These are phyloP conservation scores for Chenopodium album DNA, from an alignment of 148 eudicot genomes.

Conservation along the genomic window DNA sequence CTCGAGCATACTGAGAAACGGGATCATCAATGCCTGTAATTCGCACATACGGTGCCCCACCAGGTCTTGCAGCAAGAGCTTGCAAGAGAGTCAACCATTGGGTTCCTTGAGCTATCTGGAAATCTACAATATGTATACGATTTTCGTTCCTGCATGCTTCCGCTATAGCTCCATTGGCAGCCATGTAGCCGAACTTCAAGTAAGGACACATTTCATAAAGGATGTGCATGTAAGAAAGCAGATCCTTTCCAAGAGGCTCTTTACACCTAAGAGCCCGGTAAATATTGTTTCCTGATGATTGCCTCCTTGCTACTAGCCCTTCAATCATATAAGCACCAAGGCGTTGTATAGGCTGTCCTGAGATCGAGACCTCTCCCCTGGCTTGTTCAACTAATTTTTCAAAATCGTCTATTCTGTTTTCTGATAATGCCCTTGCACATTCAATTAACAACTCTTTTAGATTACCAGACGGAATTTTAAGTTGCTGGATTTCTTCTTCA, in stretches of 20 bases:
- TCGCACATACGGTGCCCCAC: slow-evolving; percentile 76
- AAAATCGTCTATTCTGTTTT: slow-evolving; percentile 59
- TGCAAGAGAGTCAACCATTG: slow-evolving; percentile 93
- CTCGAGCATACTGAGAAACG: slow-evolving; percentile 66
- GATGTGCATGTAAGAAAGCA: slow-evolving; percentile 85
- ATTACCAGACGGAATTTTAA: slow-evolving; percentile 41
- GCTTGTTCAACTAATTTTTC: slow-evolving; percentile 51
- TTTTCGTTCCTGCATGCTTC: slow-evolving; percentile 81
- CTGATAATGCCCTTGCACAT: slow-evolving; percentile 73
- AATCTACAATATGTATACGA: slow-evolving; percentile 76
- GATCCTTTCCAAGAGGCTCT: slow-evolving; percentile 73
- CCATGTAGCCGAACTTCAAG: slow-evolving; percentile 86
- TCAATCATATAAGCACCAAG: slow-evolving; percentile 92
- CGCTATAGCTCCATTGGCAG: slow-evolving; percentile 91
- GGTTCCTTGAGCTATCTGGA: slow-evolving; percentile 81
- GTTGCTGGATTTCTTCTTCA: slow-evolving; percentile 24
- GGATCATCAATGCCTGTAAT: slow-evolving; percentile 93
- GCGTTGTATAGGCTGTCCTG: slow-evolving; percentile 86
- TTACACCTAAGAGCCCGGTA: slow-evolving; percentile 68
- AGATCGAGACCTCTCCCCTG: slow-evolving; percentile 55
- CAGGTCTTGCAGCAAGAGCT: slow-evolving; percentile 81
- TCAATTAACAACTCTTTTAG: slow-evolving; percentile 60
- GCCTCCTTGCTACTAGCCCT: slow-evolving; percentile 71
- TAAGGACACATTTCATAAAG: slow-evolving; percentile 90
- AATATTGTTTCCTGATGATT: slow-evolving; percentile 69